phyloP scores from a whole-genome alignment of 345 rosid species.

The Jatropha curcas region DNA sequence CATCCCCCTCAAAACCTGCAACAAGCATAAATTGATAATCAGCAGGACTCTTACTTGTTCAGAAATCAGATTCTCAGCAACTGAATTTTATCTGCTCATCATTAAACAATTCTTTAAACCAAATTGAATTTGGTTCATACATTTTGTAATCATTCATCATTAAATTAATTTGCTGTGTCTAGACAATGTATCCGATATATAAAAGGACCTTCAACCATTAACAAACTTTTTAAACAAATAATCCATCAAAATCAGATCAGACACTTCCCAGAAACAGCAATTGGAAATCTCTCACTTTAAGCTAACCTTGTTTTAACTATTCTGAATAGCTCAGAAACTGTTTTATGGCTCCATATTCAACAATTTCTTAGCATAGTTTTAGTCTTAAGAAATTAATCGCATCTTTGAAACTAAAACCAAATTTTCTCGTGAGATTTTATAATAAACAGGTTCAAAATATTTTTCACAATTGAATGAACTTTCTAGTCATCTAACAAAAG shows the following conservation, averaged over 20 bases:
- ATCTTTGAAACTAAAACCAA: too few species aligned
- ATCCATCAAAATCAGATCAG: too few species aligned
- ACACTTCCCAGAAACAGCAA: too few species aligned
- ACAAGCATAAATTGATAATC: neutral
- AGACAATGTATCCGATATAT: neutral
- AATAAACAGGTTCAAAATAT: neutral
- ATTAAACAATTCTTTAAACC: neutral
- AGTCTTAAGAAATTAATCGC: too few species aligned
- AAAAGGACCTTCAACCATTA: neutral
- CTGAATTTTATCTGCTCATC: neutral
- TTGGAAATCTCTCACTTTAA: too few species aligned
- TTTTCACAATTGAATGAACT: too few species aligned
- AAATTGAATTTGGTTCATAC: neutral
- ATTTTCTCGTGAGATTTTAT: too few species aligned
- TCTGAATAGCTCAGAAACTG: neutral
- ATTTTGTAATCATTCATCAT: neutral
- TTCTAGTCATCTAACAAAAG: too few species aligned
- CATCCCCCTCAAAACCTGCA: slow-evolving; percentile 89
- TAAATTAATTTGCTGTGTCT: neutral
- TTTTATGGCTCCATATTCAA: neutral
- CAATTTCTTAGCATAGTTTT: too few species aligned
- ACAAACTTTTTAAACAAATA: neutral
- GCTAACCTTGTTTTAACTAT: neutral
- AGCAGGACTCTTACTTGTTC: neutral
- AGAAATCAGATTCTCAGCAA: neutral